phyloP scores from a whole-genome alignment of 441 rosid species.

The Capsella rubella region DNA sequence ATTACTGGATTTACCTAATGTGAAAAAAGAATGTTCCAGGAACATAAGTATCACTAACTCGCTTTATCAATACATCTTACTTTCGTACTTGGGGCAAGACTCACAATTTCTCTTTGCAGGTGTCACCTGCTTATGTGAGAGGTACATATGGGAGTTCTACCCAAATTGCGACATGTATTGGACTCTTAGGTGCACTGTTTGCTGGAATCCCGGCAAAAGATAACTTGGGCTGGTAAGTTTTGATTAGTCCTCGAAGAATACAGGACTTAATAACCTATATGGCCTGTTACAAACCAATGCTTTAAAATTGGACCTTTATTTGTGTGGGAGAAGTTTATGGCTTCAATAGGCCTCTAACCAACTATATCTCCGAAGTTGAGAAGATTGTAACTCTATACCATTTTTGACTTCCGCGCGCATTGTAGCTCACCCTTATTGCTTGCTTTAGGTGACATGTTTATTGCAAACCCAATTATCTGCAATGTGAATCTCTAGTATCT shows the following conservation, averaged over 20 bases:
- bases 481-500: slow-evolving; percentile 12
- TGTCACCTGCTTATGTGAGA: slow-evolving; percentile 91
- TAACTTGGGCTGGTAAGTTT: slow-evolving; percentile 76
- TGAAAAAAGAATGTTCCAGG: slow-evolving; percentile 17
- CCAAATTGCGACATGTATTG: slow-evolving; percentile 93
- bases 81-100: neutral
- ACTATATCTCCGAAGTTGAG: slow-evolving; percentile 15
- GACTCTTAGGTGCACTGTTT: slow-evolving; percentile 79
- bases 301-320: slow-evolving; percentile 16
- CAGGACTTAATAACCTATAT: slow-evolving; percentile 29
- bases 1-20: slow-evolving; percentile 31
- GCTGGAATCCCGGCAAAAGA: slow-evolving; percentile 87
- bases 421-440: slow-evolving; percentile 3
- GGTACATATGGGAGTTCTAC: slow-evolving; percentile 96
- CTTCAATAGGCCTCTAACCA: slow-evolving; percentile 16
- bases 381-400: slow-evolving; percentile 20
- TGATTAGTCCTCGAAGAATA: slow-evolving; percentile 18
- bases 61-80: slow-evolving; percentile 2
- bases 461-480: slow-evolving; percentile 5
- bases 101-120: slow-evolving; percentile 51
- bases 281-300: slow-evolving; percentile 24
- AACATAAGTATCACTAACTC: slow-evolving; percentile 21
- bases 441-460: slow-evolving; percentile 24
- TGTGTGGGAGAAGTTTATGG: slow-evolving; percentile 14
- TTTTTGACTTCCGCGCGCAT: slow-evolving; percentile 13